These are phyloP conservation scores for Vaccinium macrocarpon DNA, from an alignment of 148 eudicot species.

Conservation along the genomic window DNA sequence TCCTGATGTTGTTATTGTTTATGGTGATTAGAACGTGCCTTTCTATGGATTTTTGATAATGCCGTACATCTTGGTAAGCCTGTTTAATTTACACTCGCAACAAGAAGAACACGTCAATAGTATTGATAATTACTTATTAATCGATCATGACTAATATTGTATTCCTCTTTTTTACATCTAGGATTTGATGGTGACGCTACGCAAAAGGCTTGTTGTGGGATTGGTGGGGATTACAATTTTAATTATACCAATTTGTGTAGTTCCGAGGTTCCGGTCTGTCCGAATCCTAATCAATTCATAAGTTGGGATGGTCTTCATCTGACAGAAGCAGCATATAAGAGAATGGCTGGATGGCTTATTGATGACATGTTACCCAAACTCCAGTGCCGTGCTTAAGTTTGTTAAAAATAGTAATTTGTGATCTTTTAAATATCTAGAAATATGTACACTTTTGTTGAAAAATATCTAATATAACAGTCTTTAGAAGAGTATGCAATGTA, in stretches of 20 bases:
- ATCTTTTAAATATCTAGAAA: no score
- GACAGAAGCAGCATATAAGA: not conserved
- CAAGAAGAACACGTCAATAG: not conserved
- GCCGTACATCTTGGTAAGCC: conserved; percentile 10
- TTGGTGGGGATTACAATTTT: conserved; percentile 7
- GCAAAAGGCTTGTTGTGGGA: conserved; percentile 17
- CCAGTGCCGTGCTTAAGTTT: not conserved
- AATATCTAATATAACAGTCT: no score
- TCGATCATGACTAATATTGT: not conserved
- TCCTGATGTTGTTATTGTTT: conserved; percentile 9
- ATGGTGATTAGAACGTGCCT: conserved; percentile 18
- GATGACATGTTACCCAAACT: not conserved
- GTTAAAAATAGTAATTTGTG: no score
- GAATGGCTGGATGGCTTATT: not conserved
- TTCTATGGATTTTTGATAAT: not conserved
- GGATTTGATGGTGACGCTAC: conserved; percentile 9
- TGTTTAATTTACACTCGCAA: not conserved
- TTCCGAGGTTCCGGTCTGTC: not conserved
- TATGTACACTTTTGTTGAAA: no score
- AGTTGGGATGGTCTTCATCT: conserved; percentile 21
- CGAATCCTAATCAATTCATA: not conserved
- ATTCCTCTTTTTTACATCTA: not conserved
- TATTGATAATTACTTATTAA: no score
- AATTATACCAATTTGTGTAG: not conserved
- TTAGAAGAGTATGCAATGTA: no score